These are phyloP conservation scores for Geotrichum bryndzae DNA, from an alignment of 1,139 yeast species.

Conservation along the genomic window DNA sequence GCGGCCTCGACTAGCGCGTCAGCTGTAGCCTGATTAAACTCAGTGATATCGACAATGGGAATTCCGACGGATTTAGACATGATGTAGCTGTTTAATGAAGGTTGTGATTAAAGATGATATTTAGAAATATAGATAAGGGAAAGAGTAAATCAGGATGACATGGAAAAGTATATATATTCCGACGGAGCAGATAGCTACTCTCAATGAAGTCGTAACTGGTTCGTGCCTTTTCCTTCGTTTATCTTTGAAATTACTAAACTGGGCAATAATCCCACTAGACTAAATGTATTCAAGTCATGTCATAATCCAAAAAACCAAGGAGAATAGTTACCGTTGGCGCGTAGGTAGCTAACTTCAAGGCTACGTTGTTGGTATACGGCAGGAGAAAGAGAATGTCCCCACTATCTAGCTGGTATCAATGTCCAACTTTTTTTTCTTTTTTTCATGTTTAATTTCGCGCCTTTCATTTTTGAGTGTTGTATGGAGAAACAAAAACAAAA, in stretches of 20 bases:
- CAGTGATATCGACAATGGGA: slow-evolving; percentile 46
- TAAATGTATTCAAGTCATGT: background rate
- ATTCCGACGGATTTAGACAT: slow-evolving; percentile 6
- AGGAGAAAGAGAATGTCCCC: background rate
- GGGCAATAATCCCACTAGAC: background rate
- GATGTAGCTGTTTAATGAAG: background rate
- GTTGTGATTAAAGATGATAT: background rate
- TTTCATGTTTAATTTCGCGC: background rate
- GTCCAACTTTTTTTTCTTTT: background rate
- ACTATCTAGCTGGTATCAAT: background rate
- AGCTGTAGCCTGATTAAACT: slow-evolving; percentile 42
- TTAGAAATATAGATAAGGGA: background rate
- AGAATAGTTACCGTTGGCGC: background rate
- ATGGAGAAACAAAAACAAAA: background rate
- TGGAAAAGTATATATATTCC: background rate
- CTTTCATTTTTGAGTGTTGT: background rate
- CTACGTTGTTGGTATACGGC: background rate
- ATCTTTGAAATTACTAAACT: background rate
- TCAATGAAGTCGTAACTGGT: background rate
- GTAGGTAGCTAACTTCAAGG: background rate
- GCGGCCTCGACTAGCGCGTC: slow-evolving; percentile 57
- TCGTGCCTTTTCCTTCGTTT: background rate
- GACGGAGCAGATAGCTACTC: background rate
- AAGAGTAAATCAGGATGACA: background rate
- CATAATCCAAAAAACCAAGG: background rate